phyloP scores from a whole-genome alignment of 2,329 filamentous ascomycete genomes.

The Penicillium sp. region DNA sequence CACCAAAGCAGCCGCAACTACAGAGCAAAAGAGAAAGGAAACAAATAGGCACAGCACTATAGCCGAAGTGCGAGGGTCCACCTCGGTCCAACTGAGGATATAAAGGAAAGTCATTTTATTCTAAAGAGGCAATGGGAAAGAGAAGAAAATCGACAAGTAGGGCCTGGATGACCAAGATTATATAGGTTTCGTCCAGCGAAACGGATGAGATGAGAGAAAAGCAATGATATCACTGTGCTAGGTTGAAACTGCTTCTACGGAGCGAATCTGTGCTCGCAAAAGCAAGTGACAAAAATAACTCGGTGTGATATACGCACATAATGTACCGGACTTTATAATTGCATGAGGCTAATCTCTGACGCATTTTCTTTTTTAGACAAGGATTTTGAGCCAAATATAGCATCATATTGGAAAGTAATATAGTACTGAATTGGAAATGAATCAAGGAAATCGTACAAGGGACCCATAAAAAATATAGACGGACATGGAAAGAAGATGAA shows the following conservation, averaged over 20 bases:
- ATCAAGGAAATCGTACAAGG: conserved; percentile 3
- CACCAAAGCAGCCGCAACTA: conserved; percentile 4
- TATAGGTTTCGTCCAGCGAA: background rate
- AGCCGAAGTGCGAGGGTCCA: background rate
- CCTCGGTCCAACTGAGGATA: background rate
- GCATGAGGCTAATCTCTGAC: conserved; percentile 4
- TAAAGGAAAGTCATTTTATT: background rate
- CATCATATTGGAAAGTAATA: background rate
- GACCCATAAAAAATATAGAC: background rate
- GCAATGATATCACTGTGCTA: background rate
- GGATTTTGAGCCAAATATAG: background rate
- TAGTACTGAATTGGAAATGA: background rate
- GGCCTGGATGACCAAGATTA: background rate
- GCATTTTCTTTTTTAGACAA: background rate
- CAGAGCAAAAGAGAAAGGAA: background rate
- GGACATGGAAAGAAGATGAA: background rate
- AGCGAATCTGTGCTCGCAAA: background rate
- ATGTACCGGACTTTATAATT: conserved; percentile 5
- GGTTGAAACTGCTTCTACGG: background rate
- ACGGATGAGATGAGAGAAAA: background rate
- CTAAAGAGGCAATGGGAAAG: background rate
- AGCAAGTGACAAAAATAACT: background rate
- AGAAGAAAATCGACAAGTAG: background rate
- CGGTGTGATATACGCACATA: conserved; percentile 12
- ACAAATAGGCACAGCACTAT: background rate